phyloP scores from a whole-genome alignment of 73 alveolate genomes.

The Stentor coeruleus region DNA sequence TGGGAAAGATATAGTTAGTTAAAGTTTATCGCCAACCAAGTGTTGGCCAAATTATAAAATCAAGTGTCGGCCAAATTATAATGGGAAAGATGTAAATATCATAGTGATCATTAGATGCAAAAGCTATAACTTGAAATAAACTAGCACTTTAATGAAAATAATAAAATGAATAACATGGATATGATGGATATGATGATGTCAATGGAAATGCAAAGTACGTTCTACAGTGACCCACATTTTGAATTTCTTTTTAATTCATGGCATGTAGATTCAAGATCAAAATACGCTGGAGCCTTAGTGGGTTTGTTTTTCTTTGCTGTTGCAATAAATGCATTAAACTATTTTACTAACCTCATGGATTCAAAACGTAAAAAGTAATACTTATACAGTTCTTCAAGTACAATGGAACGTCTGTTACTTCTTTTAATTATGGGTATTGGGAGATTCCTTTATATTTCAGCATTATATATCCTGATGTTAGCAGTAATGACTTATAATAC shows the following conservation, averaged over 20 bases:
- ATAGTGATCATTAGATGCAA: no score
- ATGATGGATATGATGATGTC: background rate
- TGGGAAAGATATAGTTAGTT: no score
- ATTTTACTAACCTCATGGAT: background rate
- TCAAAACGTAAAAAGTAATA: background rate
- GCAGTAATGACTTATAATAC: slow-evolving; percentile 23
- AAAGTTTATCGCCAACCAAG: no score
- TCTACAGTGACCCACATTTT: background rate
- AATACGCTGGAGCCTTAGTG: slow-evolving; percentile 9
- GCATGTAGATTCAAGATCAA: slow-evolving; percentile 9
- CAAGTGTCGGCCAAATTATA: no score
- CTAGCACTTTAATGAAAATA: no score
- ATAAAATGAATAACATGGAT: no score
- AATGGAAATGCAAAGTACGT: slow-evolving; percentile 14
- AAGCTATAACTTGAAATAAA: no score
- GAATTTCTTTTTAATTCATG: slow-evolving; percentile 1
- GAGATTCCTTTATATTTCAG: background rate
- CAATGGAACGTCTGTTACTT: background rate
- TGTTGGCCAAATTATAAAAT: no score
- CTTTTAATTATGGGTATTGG: background rate
- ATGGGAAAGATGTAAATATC: no score
- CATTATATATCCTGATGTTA: background rate
- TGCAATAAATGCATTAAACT: no score
- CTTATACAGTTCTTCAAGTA: background rate
- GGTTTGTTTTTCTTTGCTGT: slow-evolving; percentile 11